Evolutionary conservation across 768 basidiomycete genomes (phyloP), one percentile per base, ranked within the genome.

Genomic region (Tremella yokohamensis): DNA sequence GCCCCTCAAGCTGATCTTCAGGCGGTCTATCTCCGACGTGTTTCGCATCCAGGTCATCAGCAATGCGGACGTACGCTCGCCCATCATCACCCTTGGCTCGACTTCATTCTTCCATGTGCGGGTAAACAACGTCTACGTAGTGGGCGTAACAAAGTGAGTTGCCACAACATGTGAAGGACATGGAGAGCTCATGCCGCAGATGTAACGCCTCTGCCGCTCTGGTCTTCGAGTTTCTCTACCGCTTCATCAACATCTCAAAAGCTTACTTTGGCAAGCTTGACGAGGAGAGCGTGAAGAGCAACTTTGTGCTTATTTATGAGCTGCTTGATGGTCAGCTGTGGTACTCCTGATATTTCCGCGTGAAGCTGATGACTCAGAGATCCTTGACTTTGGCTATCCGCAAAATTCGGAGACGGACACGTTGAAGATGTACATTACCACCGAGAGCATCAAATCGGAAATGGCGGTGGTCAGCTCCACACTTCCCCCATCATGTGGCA

Each of bases 381-480:
- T 98, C 78, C 88, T 88, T 75, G 96, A 99, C 79, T 98, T 97
- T 77, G 96, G 96, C 52, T 99, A 93, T 78, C 96, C 96, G 16
- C 96, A 99, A 78, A 99, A 97, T 75, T 96, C 94, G 62, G 96
- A 99, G 77, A 90, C 89, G 48, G 96, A 99, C 74, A 94, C 96
- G 1, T 81, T 99, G 49, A 98, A 99, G 78, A 87, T 87, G 57
- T 98, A 96, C 76, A 98, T 99, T 63, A 99, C 96, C 19, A 97
- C 94, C 0, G 94, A 98, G 78, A 92, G 92, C 64, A 85, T 98
- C 42, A 87, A 93, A 60, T 82, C 89, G 3, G 83, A 87, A n/a
- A 84, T 87, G 60, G 89, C 88, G 40, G 85, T 88, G 40, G 92
- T 93, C 65, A 19, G 86, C 76, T 15, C 64, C 29, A 6, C 6